Base-by-base conservation (phyloP, 1,139 yeast species). In the Geotrichum phurueaensis region DNA sequence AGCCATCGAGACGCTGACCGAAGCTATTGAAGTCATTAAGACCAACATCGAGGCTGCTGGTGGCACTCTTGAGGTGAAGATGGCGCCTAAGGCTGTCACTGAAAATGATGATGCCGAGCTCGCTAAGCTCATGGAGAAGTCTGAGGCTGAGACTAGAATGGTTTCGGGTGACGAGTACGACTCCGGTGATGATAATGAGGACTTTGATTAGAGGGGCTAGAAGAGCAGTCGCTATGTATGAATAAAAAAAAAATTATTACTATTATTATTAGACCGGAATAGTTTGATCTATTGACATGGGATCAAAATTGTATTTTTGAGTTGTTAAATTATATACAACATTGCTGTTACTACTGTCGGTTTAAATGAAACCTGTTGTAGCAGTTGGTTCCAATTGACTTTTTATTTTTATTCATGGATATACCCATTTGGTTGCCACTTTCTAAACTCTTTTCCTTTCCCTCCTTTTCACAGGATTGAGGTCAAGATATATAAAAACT, bases 71-170 rank as follows among this genome's bases (percentile, higher is more conserved):
- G 90, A 89, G 69, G 87, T 94, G 66, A 91, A 96, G 65, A 92
- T 94, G 97, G 94, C 96, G 69, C 98, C 99, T 72, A 92, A 92
- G 84, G 97, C 98, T 55, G 98, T 94, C 67, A 90, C 97, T 64
- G 98, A 97, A 64, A 89, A 94, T 64, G 99, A 94, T 75, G 99
- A 94, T 75, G 98, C 97, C 64, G 98, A 92, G 78, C 84, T 94
- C 73, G 96, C 91, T 77, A 96, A 96, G 66, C 81, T 94, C 68
- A 87, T 94, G 84, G 91, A 86, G 74, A 80, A 84, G 72, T 84
- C 85, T 67, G 90, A 85, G 74, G 76, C 82, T 69, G 91, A 85
- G 72, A 84, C 82, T 67, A 78, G 82, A 68, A 80, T 82, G 71
- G 86, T 82, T 65, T 81, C 84, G 52, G 83, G 82, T 60, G 86